A percentile compares a stretch with the other conserved stretches of the same genome.
Evolutionary conservation across 805 yeast genomes (phyloP).

Genomic region (Spathaspora gorwiae): DNA sequence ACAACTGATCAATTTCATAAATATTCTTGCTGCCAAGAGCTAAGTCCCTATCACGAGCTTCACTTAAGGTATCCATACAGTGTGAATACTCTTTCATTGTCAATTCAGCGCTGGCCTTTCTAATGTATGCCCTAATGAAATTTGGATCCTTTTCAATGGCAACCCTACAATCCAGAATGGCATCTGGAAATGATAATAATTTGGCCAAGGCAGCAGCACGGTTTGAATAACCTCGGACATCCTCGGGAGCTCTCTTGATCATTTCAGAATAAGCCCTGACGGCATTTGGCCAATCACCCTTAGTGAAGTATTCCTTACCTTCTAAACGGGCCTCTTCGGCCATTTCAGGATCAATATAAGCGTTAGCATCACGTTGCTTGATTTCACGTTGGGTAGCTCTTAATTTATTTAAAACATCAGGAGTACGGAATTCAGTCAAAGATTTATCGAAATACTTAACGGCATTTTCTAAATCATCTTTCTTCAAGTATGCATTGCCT

Average conservation of each 20-base stretch:
- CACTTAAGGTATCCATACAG: slow-evolving; percentile 75
- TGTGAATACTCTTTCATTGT: slow-evolving; percentile 83
- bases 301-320: slow-evolving; percentile 85
- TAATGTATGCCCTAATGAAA: slow-evolving; percentile 90
- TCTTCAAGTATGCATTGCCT: slow-evolving; percentile 77
- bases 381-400: slow-evolving; percentile 83
- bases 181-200: slow-evolving; percentile 95
- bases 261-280: slow-evolving; percentile 93
- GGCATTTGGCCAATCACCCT: slow-evolving; percentile 95
- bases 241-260: slow-evolving; percentile 94
- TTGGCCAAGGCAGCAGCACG: slow-evolving; percentile 97
- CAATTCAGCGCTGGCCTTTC: slow-evolving; percentile 92
- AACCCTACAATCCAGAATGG: slow-evolving; percentile 82
- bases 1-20: slow-evolving; percentile 78
- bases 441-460: slow-evolving; percentile 81
- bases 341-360: slow-evolving; percentile 81
- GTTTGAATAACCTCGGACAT: slow-evolving; percentile 94
- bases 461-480: slow-evolving; percentile 68
- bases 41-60: slow-evolving; percentile 71
- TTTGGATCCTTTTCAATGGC: slow-evolving; percentile 87
- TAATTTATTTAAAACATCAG: slow-evolving; percentile 83
- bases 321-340: slow-evolving; percentile 93
- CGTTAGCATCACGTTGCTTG: slow-evolving; percentile 70
- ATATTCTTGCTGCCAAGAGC: slow-evolving; percentile 57
- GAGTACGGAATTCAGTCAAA: slow-evolving; percentile 94